Conservation (phyloP, 2,329 filamentous ascomycete species). For the Hypoxylon sp. region DNA sequence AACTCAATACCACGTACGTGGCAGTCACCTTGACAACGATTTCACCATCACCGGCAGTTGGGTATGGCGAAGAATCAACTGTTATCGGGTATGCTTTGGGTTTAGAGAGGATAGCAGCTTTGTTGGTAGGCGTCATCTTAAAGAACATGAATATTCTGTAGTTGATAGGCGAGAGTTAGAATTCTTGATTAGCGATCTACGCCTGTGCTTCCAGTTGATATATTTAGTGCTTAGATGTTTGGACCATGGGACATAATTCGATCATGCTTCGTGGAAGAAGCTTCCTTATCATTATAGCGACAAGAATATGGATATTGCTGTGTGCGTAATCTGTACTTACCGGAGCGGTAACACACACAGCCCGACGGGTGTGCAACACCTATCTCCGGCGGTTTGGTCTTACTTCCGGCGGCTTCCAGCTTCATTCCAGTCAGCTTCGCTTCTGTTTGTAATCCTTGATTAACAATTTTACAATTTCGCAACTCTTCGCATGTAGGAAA, state of each 20-base stretch:
- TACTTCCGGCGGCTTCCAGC: not conserved
- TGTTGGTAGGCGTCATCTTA: slow-evolving; percentile 47
- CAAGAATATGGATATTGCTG: not conserved
- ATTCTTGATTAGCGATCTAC: not conserved
- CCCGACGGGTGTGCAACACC: slow-evolving; percentile 15
- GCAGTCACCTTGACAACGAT: slow-evolving; percentile 53
- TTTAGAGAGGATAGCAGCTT: slow-evolving; percentile 42
- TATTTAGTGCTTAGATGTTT: not conserved
- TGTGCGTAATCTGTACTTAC: not conserved
- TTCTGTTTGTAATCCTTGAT: too few species aligned
- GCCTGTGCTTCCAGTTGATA: not conserved
- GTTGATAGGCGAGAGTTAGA: not conserved
- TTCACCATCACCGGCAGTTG: slow-evolving; percentile 37
- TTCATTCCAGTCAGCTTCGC: not conserved
- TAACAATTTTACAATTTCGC: too few species aligned
- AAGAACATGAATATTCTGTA: not conserved
- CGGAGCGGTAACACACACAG: slow-evolving; percentile 13
- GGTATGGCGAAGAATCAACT: slow-evolving; percentile 37
- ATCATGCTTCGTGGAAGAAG: not conserved
- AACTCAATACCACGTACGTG: slow-evolving; percentile 17
- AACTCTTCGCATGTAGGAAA: too few species aligned
- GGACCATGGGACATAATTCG: not conserved
- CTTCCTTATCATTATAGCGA: not conserved
- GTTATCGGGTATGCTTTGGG: slow-evolving; percentile 37
- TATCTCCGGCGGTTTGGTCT: not conserved